Percentiles rank a stretch among this genome's conserved stretches.
Evolutionary conservation across 805 yeast species (phyloP).

Genomic region (Kuraishia hungarica): DNA sequence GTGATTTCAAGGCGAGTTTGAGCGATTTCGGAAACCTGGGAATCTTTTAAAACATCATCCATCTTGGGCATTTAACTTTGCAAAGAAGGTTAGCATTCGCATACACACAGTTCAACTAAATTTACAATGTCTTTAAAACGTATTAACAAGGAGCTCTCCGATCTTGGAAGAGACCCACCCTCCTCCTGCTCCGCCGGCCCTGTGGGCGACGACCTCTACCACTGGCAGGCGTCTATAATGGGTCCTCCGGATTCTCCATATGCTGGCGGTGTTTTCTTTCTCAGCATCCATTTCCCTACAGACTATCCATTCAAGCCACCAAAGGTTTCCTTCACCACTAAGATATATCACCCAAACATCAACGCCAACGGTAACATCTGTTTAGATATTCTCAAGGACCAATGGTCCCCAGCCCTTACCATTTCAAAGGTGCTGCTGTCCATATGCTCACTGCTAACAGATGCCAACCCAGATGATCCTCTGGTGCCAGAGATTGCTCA

Average conservation of each 20-base stretch:
- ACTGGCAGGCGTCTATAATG: conserved; percentile 99
- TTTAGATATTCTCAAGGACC: conserved; percentile 92
- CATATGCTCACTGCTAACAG: conserved; percentile 91
- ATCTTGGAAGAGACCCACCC: conserved; percentile 97
- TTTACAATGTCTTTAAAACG: conserved; percentile 79
- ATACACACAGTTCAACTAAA: not conserved
- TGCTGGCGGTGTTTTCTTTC: conserved; percentile 84
- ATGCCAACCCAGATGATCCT: conserved; percentile 98
- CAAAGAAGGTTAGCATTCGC: not conserved
- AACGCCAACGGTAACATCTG: conserved; percentile 94
- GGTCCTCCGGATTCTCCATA: conserved; percentile 94
- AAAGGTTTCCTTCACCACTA: conserved; percentile 84
- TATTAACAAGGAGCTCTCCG: conserved; percentile 91
- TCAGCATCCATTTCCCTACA: conserved; percentile 95
- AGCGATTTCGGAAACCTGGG: too few species aligned
- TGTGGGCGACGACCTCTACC: conserved; percentile 94
- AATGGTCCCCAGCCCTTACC: conserved; percentile 98
- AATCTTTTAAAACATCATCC: not conserved
- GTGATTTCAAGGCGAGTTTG: not conserved
- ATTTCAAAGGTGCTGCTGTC: conserved; percentile 92
- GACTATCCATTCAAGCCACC: conserved; percentile 99
- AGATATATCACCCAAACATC: conserved; percentile 96
- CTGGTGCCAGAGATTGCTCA: conserved; percentile 98
- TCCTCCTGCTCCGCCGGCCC: conserved; percentile 99
- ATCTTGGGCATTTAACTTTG: not conserved